A percentile compares a stretch with the other conserved stretches of the same genome.
These are phyloP conservation scores for Penicillium riverlandense DNA, from an alignment of 495 filamentous ascomycete species.

Conservation along the genomic window DNA sequence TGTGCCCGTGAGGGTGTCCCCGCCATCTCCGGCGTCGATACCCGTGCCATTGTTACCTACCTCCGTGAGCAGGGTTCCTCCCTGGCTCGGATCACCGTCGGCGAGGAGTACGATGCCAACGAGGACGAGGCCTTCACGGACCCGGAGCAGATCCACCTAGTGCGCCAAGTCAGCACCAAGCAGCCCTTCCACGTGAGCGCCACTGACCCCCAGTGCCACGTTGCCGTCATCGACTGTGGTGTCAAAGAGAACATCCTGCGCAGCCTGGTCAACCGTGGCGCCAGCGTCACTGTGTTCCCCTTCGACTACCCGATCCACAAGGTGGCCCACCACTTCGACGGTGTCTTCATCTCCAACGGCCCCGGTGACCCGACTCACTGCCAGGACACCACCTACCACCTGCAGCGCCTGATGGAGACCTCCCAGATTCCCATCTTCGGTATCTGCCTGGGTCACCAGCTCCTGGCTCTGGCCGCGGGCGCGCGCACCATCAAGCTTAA, in stretches of 20 bases:
- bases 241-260: constrained; percentile 99
- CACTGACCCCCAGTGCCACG: constrained; percentile 70
- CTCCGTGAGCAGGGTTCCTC: constrained; percentile 95
- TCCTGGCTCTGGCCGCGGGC: constrained; percentile 67
- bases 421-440: constrained; percentile 92
- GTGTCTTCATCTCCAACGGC: constrained; percentile 95
- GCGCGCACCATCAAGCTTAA: constrained; percentile 88
- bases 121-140: constrained; percentile 96
- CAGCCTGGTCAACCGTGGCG: constrained; percentile 79
- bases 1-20: constrained; percentile 93
- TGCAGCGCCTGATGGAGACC: constrained; percentile 78
- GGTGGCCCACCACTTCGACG: constrained; percentile 93
- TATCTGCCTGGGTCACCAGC: constrained; percentile 92
- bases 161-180: constrained; percentile 94
- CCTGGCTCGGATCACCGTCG: constrained; percentile 87
- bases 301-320: constrained; percentile 98
- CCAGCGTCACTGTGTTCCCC: constrained; percentile 86
- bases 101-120: constrained; percentile 97
- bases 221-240: constrained; percentile 94
- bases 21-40: constrained; percentile 94
- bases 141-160: constrained; percentile 91
- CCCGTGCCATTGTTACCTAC: constrained; percentile 89
- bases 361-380: constrained; percentile 97
- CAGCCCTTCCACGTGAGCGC: constrained; percentile 90
- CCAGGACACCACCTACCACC: constrained; percentile 84